These are phyloP conservation scores for Tulasnella sp. DNA, from an alignment of 768 basidiomycete genomes.

Conservation along the genomic window DNA sequence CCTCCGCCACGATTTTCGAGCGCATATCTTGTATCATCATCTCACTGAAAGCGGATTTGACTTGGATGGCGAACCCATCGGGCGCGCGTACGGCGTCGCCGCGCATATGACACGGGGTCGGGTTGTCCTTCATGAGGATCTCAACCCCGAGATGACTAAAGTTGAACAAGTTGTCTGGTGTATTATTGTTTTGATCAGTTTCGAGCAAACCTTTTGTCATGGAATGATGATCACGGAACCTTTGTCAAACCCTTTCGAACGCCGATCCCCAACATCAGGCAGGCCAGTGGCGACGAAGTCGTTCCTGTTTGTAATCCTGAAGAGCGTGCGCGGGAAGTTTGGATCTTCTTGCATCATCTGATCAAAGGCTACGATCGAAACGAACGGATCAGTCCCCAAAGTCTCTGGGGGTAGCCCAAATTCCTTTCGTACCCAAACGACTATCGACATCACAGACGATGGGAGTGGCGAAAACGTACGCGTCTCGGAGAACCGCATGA, in stretches of 20 bases:
- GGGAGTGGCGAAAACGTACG: conserved; percentile 22
- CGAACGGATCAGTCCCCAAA: too few species aligned
- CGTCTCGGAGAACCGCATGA: conserved; percentile 17
- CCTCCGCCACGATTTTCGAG: background rate
- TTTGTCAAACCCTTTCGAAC: background rate
- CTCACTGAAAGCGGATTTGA: background rate
- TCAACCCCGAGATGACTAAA: conserved; percentile 9
- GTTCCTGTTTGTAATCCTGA: conserved; percentile 14
- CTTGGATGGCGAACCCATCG: background rate
- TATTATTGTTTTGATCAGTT: too few species aligned
- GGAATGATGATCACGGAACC: background rate
- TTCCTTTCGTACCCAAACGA: background rate
- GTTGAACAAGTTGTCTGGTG: conserved; percentile 6
- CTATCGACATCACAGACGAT: conserved; percentile 5
- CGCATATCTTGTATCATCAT: background rate
- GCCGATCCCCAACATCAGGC: conserved; percentile 18
- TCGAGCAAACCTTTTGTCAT: too few species aligned
- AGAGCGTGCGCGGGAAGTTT: conserved; percentile 14
- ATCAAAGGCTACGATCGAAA: background rate
- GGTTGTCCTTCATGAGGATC: background rate
- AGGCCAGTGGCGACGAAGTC: conserved; percentile 21
- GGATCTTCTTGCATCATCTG: background rate
- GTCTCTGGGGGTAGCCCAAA: too few species aligned
- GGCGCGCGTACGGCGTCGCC: background rate
- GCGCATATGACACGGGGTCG: background rate